Evolutionary conservation across 306 rosid species (phyloP).

Genomic region (Pachyrhizus erosus): DNA sequence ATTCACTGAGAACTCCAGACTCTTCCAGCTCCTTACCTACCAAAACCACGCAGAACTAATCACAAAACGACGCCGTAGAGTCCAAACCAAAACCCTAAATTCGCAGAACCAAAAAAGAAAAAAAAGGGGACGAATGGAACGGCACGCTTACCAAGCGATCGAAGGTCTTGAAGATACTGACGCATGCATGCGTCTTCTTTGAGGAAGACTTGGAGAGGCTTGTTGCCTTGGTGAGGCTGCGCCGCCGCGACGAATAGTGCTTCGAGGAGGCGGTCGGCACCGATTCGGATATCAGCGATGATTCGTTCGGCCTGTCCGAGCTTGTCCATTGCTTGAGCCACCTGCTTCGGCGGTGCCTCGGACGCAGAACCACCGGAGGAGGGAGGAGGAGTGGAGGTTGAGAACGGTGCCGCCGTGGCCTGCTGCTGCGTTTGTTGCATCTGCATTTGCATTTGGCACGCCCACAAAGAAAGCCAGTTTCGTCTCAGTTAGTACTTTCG

Average conservation of each 20-base stretch:
- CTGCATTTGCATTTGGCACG: slow-evolving; percentile 35
- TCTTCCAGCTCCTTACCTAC: slow-evolving; percentile 89
- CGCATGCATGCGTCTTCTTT: slow-evolving; percentile 90
- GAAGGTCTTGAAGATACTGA: slow-evolving; percentile 82
- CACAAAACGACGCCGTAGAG: not conserved
- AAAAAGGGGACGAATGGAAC: not conserved
- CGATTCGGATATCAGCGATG: slow-evolving; percentile 84
- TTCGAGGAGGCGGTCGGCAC: slow-evolving; percentile 91
- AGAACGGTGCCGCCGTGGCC: slow-evolving; percentile 47
- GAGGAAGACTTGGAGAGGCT: slow-evolving; percentile 68
- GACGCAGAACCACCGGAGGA: slow-evolving; percentile 47
- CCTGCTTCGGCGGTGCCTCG: slow-evolving; percentile 98
- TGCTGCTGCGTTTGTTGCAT: slow-evolving; percentile 59
- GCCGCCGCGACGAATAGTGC: slow-evolving; percentile 72
- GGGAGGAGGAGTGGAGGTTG: slow-evolving; percentile 51
- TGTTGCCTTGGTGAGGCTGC: slow-evolving; percentile 78
- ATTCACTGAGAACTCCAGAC: slow-evolving; percentile 81
- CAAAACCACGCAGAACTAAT: not conserved
- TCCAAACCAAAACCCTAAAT: slow-evolving; percentile 39
- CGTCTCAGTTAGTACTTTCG: slow-evolving; percentile 28
- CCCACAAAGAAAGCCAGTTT: slow-evolving; percentile 7
- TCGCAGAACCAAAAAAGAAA: not conserved
- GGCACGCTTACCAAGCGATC: slow-evolving; percentile 64
- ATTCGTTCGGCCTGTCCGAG: slow-evolving; percentile 85
- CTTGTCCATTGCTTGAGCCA: slow-evolving; percentile 84